A percentile compares a stretch with the other conserved stretches of the same genome.
These are phyloP conservation scores for Curvularia eragrostidis DNA, from an alignment of 2,329 filamentous ascomycete species.

Conservation along the genomic window DNA sequence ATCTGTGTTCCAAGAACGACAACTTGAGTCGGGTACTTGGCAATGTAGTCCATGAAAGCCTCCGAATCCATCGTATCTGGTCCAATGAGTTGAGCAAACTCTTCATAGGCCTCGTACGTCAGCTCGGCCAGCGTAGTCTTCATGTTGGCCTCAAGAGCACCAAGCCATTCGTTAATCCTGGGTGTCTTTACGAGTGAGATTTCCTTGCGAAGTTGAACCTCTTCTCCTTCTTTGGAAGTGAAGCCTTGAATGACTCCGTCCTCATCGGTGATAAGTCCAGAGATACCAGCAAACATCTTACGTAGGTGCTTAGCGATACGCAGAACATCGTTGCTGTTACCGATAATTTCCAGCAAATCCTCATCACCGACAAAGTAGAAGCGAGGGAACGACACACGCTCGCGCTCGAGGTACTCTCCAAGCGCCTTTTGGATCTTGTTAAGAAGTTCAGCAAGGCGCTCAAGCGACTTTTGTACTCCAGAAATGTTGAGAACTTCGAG, in stretches of 20 bases:
- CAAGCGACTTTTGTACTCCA: slow-evolving; percentile 93
- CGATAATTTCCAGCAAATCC: slow-evolving; percentile 97
- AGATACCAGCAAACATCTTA: slow-evolving; percentile 99
- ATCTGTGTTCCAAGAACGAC: slow-evolving; percentile 93
- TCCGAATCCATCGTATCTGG: slow-evolving; percentile 72
- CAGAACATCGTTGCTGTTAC: slow-evolving; percentile 96
- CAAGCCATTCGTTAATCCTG: slow-evolving; percentile 99
- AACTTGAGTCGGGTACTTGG: slow-evolving; percentile 87
- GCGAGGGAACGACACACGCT: slow-evolving; percentile 94
- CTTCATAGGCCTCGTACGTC: slow-evolving; percentile 81
- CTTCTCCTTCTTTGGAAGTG: slow-evolving; percentile 93
- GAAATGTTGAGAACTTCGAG: slow-evolving; percentile 95
- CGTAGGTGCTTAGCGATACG: slow-evolving; percentile 98
- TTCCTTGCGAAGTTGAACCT: slow-evolving; percentile 84
- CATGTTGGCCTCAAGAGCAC: slow-evolving; percentile 89
- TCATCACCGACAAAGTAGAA: slow-evolving; percentile 99
- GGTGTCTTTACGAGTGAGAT: slow-evolving; percentile 93
- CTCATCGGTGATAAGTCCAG: slow-evolving; percentile 88
- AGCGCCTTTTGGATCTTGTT: slow-evolving; percentile 99
- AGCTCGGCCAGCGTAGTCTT: slow-evolving; percentile 91
- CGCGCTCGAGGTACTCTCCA: slow-evolving; percentile 97
- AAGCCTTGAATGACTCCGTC: slow-evolving; percentile 89
- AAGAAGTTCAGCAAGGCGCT: slow-evolving; percentile 92
- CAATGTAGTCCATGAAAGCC: slow-evolving; percentile 80
- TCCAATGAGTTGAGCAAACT: slow-evolving; percentile 80